Conservation (phyloP, 2,329 filamentous ascomycete species). For the Onygenales sp. region DNA sequence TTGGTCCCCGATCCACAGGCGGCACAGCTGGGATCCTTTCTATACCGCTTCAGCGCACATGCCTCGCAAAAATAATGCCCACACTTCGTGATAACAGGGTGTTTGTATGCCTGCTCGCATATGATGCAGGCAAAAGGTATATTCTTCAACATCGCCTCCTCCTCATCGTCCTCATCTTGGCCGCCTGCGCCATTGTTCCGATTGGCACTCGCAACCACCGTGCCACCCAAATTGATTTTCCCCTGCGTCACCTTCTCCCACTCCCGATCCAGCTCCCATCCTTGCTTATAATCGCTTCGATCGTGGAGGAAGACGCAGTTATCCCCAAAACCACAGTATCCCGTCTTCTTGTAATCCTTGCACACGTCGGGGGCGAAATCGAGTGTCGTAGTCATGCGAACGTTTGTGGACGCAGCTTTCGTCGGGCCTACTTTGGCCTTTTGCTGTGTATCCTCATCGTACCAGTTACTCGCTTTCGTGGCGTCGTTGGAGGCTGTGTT, state of each 20-base stretch:
- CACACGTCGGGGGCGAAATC: slow-evolving; percentile 91
- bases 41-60: slow-evolving; percentile 78
- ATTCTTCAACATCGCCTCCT: slow-evolving; percentile 64
- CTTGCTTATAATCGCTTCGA: slow-evolving; percentile 63
- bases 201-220: slow-evolving; percentile 41
- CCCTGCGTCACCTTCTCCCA: slow-evolving; percentile 74
- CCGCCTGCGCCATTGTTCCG: slow-evolving; percentile 33
- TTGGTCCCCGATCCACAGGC: slow-evolving; percentile 77
- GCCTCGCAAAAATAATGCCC: slow-evolving; percentile 93
- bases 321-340: slow-evolving; percentile 62
- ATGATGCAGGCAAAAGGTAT: slow-evolving; percentile 89
- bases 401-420: slow-evolving; percentile 71
- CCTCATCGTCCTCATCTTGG: slow-evolving; percentile 46
- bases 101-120: slow-evolving; percentile 67
- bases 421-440: slow-evolving; percentile 59
- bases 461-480: slow-evolving; percentile 84
- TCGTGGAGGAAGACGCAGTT: slow-evolving; percentile 63
- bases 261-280: slow-evolving; percentile 89
- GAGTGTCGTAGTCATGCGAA: slow-evolving; percentile 79
- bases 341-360: slow-evolving; percentile 84
- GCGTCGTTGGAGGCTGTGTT: slow-evolving; percentile 56
- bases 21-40: slow-evolving; percentile 77
- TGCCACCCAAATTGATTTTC: slow-evolving; percentile 34
- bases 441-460: slow-evolving; percentile 50
- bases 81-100: slow-evolving; percentile 78